Percentiles rank a stretch among this genome's conserved stretches.
Conservation (phyloP, 805 yeast genomes). For the Vanderwaltozyma verrucispora region DNA sequence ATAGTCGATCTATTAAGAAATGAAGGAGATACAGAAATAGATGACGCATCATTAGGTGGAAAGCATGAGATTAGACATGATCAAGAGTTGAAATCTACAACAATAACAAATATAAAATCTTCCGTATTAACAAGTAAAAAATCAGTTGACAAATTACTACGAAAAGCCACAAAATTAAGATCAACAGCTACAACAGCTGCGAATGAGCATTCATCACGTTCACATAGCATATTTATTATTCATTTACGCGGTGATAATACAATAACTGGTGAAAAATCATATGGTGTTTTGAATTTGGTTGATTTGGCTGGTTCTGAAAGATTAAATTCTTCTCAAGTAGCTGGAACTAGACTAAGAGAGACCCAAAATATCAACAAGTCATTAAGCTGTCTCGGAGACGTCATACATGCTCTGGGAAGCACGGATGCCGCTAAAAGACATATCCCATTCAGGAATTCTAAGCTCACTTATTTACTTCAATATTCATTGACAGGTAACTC, state of each 20-base stretch:
- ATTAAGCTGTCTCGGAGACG: conserved; percentile 82
- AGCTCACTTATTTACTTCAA: conserved; percentile 76
- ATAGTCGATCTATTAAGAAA: conserved; percentile 55
- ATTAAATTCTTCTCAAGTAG: conserved; percentile 58
- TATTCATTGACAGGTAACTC: conserved; percentile 78
- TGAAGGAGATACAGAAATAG: conserved; percentile 7
- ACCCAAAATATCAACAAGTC: conserved; percentile 87
- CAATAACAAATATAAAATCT: conserved; percentile 48
- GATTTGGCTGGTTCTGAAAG: conserved; percentile 96
- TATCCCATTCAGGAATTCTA: conserved; percentile 90
- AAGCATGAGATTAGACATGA: conserved; percentile 71
- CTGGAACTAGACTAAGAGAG: conserved; percentile 73
- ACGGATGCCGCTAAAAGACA: conserved; percentile 45
- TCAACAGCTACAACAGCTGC: conserved; percentile 74
- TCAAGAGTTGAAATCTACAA: conserved; percentile 40
- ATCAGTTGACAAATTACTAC: conserved; percentile 42
- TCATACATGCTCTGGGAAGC: conserved; percentile 55
- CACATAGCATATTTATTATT: conserved; percentile 75
- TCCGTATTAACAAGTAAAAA: conserved; percentile 36
- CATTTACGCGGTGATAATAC: conserved; percentile 45
- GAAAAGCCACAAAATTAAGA: conserved; percentile 48
- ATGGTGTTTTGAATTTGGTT: conserved; percentile 66
- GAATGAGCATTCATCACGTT: conserved; percentile 80
- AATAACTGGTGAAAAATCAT: conserved; percentile 36
- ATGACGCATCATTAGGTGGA: conserved; percentile 5